Evolutionary conservation across 2,329 filamentous ascomycete genomes (phyloP), one percentile per base, ranked within the genome.

Genomic region (Cordyceps pruinosa): DNA sequence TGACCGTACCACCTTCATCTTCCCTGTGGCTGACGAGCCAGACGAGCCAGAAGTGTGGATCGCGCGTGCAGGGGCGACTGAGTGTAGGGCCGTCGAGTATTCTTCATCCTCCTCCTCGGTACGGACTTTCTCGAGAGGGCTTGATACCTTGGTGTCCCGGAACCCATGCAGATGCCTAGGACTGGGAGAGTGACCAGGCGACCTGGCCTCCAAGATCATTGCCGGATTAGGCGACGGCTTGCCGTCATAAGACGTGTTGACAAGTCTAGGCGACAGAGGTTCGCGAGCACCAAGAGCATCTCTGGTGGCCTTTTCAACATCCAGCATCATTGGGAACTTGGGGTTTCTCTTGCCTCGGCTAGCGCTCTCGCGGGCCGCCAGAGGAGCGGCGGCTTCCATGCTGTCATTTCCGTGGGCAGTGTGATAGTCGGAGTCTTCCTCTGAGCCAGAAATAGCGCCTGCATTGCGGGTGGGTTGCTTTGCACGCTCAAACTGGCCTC

Each of bases 1-100:
- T 4, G 75, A 80, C 39, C 81, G 77, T 3, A 80, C 71, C 8
- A 77, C 70, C 66, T 81, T 82, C 49, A 81, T 67, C 59, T 79
- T 83, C 58, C 71, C 74, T 2, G 77, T 73, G 5, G 69, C 71
- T 0, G 81, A 80, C 0, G 79, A 79, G 2, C 73, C 72, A 7
- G 78, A 78, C 0, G 81, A 83, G 2, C 75, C 79, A 9, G 79
- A 78, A 9, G 75, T 76, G 51, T 79, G 75, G 23, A 73, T 71
- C 21, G 73, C 69, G 7, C 75, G 72, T 32, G 66, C 58, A 32
- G 66, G 63, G n/a, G 63, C 61, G 28, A 59, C 34, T 4, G 54
- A 26, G 26, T 57, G 54, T 6, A 50, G 28, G 2, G 37, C 35
- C 6, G 46, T 50, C 26, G 46, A 25, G 23, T 17, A 56, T 15